Evolutionary conservation across 352 stramenopile genomes (phyloP).

Genomic region (Blastocystis sp.): DNA sequence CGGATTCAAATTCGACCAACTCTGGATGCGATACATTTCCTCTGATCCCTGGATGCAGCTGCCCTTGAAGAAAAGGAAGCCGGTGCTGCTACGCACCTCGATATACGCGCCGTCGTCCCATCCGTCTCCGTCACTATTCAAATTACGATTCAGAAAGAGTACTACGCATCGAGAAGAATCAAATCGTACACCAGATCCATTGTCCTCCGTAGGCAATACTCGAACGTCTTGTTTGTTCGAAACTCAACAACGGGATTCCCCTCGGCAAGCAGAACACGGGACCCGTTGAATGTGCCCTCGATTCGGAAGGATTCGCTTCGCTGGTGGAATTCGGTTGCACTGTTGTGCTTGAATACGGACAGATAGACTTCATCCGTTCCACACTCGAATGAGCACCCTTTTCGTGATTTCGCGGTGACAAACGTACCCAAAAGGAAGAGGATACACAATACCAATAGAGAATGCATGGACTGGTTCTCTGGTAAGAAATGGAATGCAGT

Average conservation of each 20-base stretch:
- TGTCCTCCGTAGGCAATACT: slow-evolving; percentile 54
- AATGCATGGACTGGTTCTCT: too few species aligned
- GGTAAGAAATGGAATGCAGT: too few species aligned
- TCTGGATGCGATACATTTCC: slow-evolving; percentile 31
- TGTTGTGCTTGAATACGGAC: slow-evolving; percentile 59
- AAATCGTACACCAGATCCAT: slow-evolving; percentile 25
- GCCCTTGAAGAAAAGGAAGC: slow-evolving; percentile 52
- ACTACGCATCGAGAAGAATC: not conserved
- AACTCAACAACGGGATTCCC: slow-evolving; percentile 27
- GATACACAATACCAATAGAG: not conserved
- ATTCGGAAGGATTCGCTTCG: slow-evolving; percentile 25
- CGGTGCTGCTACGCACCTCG: not conserved
- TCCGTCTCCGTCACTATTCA: not conserved
- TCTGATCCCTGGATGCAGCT: not conserved
- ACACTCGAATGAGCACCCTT: slow-evolving; percentile 3
- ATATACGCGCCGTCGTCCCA: slow-evolving; percentile 60
- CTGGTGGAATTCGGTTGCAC: slow-evolving; percentile 25
- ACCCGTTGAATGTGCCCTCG: not conserved
- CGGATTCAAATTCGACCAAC: slow-evolving; percentile 1
- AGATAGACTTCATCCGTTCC: slow-evolving; percentile 7
- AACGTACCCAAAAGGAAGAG: not conserved
- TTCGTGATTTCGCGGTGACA: not conserved
- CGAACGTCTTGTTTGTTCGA: slow-evolving; percentile 6
- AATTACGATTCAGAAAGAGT: not conserved
- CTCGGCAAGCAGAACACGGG: not conserved